Evolutionary conservation across 2,329 filamentous ascomycete species (phyloP), one percentile per base, ranked within the genome.

Genomic region (Talaromyces amestolkiae): DNA sequence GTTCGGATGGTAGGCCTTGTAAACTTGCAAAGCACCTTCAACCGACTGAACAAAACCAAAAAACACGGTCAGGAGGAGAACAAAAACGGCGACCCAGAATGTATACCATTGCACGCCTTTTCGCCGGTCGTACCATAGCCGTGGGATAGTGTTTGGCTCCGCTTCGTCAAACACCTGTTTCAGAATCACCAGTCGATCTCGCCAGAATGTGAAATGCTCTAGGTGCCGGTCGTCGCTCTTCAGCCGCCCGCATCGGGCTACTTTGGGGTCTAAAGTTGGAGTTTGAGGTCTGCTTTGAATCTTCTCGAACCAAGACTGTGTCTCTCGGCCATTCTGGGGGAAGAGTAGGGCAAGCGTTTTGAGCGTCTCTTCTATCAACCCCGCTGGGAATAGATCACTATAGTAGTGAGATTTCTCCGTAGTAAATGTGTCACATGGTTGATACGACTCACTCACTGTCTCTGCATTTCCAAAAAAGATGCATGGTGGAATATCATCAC

Each of bases 91-190:
- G 33, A 53, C 49, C 49, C 49, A 33, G n/a, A 53, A 53, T 3
- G 49, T 53, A 6, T 33, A 53, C 49, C 47, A 51, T 31, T 51
- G 27, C 17, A 53, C 27, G 15, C 49, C 49, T 27, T 53, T 53
- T 53, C 49, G 27, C 27, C 49, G 24, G 27, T 53, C 49, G 7
- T 53, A 53, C 49, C 49, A 53, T n/a, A 53, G 27, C 15, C 49
- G 49, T n/a, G 24, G 15, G 15, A 53, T 53, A 2, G 49, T 53
- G 17, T 53, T 53, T 8, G 49, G 49, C n/a, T 53, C 49, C 17
- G 49, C 49, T 53, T 53, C 49, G 13, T 53, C 49, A 33, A 53
- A 53, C 27, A 53, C 49, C 49, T 53, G 27, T 33, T 53, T 53
- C 49, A 53, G 49, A 53, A 53, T 53, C 8, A 33, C 27, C 15